A percentile compares a stretch with the other conserved stretches of the same genome.
Evolutionary conservation across 2,329 filamentous ascomycete genomes (phyloP).

Genomic region (Talaromyces sp.): DNA sequence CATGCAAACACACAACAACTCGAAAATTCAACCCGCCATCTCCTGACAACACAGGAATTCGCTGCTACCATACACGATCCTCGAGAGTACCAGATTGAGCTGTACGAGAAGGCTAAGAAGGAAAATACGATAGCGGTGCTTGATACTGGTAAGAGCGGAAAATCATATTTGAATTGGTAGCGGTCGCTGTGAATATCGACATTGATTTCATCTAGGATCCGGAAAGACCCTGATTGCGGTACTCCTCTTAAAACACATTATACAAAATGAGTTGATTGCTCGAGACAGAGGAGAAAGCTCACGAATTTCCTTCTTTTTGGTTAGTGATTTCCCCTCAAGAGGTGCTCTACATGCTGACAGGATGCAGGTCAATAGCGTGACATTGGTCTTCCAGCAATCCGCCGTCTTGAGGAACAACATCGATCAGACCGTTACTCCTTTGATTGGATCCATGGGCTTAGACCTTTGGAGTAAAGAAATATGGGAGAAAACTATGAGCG

Average conservation of each 20-base stretch:
- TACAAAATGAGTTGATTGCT: constrained; percentile 72
- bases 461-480: constrained; percentile 58
- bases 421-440: constrained; percentile 66
- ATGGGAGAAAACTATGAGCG: constrained; percentile 55
- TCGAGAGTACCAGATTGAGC: constrained; percentile 84
- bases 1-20: constrained; percentile 29
- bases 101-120: constrained; percentile 81
- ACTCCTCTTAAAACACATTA: constrained; percentile 69
- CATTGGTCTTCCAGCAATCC: constrained; percentile 84
- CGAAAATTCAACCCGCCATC: constrained; percentile 50
- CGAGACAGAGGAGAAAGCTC: constrained; percentile 56
- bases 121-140: constrained; percentile 90
- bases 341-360: constrained; percentile 14
- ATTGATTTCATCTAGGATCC: constrained; percentile 53
- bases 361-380: constrained; percentile 71
- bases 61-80: constrained; percentile 67
- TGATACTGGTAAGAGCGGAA: constrained; percentile 55
- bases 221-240: constrained; percentile 97
- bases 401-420: constrained; percentile 78
- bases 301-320: constrained; percentile 80
- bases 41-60: constrained; percentile 51
- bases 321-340: constrained; percentile 26
- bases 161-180: background rate
- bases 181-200: background rate
- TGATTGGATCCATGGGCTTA: constrained; percentile 66